Base-by-base conservation (phyloP, 441 rosid species). In the Gossypium schwendimanii region DNA sequence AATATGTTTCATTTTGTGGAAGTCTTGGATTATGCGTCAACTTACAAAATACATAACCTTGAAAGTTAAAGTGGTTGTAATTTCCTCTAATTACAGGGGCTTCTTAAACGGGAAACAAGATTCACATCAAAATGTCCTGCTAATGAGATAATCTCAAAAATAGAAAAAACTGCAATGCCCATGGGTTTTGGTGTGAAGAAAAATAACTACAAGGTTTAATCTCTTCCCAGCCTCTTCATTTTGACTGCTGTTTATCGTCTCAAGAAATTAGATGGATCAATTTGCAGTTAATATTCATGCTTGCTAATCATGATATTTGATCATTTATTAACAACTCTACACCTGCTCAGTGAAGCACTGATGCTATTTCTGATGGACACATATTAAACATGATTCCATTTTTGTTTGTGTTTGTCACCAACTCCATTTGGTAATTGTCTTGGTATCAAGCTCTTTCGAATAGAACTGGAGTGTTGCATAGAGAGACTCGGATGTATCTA, bases 181-280 rank as follows among this genome's bases (percentile, higher is more conserved):
- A 70, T 96, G 89, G 99, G 99, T 64, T 96, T 96, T 73, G 96
- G 87, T 59, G 94, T 96, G 53, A 93, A 89, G 91, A 96, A 87
- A 87, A 89, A 90, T 72, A 93, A 93, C 77, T 87, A 76, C 84
- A 96, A 96, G 99, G 99, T 96, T 70, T 52, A 28, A 33, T 55
- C 9, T 14, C 58, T 53, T 45, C n/a, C 31, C 45, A 36, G 18
- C 9, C 52, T 17, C 15, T 54, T 62, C 20, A 36, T 58, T 71
- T 53, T 47, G 60, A 47, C 58, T 11, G 47, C 17, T 21, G 49
- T 26, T 72, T 36, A 28, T 49, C 69, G n/a, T 60, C 57, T 28
- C 33, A 26, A 58, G 17, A 57, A 71, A 15, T 26, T 45, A 41
- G 20, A 44, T 45, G 67, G 26, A 60, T 44, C 23, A 44, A 58